Evolutionary conservation across 371 early-diverging fungal genomes (phyloP), one percentile per base, ranked within the genome.

Genomic region (Capillidium heterosporum): DNA sequence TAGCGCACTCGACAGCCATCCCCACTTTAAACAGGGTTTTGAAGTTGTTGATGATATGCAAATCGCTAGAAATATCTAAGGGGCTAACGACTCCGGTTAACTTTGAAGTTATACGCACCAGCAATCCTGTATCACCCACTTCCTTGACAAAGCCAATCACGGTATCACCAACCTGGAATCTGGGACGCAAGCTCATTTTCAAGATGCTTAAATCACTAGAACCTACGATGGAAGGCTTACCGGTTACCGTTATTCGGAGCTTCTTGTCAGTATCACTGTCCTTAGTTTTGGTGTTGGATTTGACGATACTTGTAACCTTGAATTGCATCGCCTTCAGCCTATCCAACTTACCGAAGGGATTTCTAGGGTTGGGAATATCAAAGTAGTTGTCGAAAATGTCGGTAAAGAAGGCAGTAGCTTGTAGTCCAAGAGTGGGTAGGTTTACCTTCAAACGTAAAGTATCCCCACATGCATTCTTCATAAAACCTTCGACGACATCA

Each of bases 381-480:
- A 65, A 65, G 28, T 69, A 57, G 19, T 58, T 52, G 49, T 79
- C 76, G 42, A 65, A 65, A 1, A 80, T 59, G 67, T 87, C 81
- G 8, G 80, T 73, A 41, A 76, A 61, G 59, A 82, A 81, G 29
- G 87, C 57, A 46, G 80, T 74, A 19, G 84, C 90, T 50, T 73
- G 70, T 17, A 80, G 58, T 55, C 83, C 80, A 32, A 70, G 67
- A 10, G 77, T 85, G 7, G 27, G 27, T 48, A 27, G 19, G 23
- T 23, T 44, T 21, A 89, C 65, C 10, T 58, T 61, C 26, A 88
- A 60, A 28, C 78, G 80, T 48, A 84, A 60, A 55, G 84, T 81
- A 2, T 55, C 63, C 7, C 69, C 69, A 53, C 74, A 76, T 60
- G 85, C 65, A 7, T 71, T 59, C 24, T 65, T 63, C 48, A 87